Base-by-base conservation (phyloP, 345 rosid genomes). In the Pistacia integerrima region DNA sequence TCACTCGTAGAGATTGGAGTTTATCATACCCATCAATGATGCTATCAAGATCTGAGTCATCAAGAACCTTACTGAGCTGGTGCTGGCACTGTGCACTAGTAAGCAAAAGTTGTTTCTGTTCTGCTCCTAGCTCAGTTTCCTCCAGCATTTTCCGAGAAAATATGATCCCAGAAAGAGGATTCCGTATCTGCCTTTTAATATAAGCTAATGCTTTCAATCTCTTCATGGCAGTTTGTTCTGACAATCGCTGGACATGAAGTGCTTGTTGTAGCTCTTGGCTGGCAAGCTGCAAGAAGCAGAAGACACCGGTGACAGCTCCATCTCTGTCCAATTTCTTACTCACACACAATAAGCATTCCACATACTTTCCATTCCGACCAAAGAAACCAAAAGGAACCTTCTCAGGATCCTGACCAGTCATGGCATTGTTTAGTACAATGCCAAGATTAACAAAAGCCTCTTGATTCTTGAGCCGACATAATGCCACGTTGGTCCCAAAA, bases 241-340 rank as follows among this genome's bases (percentile, higher is more conserved):
- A 84, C 72, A 95, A 75, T 77, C 85, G 86, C 85, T 95, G 99
- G 69, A 95, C 79, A 82, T 91, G 97, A 61, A 95, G 90, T 13
- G 98, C 98, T 80, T 89, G 94, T 79, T 95, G 98, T 85, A 95
- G 87, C 81, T 95, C 98, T 64, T 76, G 90, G 83, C 99, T 95
- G 3, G 98, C 93, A 10, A 95, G 97, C 85, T 95, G 99, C 86
- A 95, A 81, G 87, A 95, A 95, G 89, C 99, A 95, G 81, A 95
- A 93, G 46, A 90, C 86, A 13, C 99, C 99, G 0, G 91, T 88
- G 74, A 89, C 82, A 3, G 84, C 85, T 76, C 94, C 97, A 71
- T 90, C 97, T 68, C 92, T 61, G 77, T 89, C 94, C 79, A 90
- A 73, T 82, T 91, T 95, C 88, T 93, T 93, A 79, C 86, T 91